Evolutionary conservation across 148 eudicot genomes (phyloP), one percentile per base, ranked within the genome.

Genomic region (Fagopyrum tataricum): DNA sequence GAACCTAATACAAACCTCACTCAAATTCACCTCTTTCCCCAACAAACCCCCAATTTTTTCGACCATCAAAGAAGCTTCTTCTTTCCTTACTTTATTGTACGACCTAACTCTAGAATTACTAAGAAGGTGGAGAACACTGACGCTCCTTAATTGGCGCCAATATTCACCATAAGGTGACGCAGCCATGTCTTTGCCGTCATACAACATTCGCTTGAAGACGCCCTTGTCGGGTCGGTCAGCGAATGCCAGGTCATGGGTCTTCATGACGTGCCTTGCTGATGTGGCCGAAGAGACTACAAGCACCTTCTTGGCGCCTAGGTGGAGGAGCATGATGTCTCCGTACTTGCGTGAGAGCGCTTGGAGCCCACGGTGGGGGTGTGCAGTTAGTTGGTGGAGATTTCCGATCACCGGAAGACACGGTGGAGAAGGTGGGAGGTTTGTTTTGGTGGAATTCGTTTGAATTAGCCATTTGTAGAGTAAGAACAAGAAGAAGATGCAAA

Each of bases 91-190:
- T 0, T 64, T 24, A 6, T 62, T 21, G 20, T 77, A 77, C 1
- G 67, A 72, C 37, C 55, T 52, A 6, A 80, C 77, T 9, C 77
- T 43, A 11, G 70, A 73, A 0, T 55, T 14, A 21, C 76, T 73
- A 2, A 73, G 71, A 7, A 80, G 79, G 39, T 76, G 77, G 1
- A 73, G 10, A 42, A 74, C 61, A 23, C 76, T 40, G 5, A 80
- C 71, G 53, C 59, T 80, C 18, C 71, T 47, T 0, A 73, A 2
- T 21, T 76, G 70, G 15, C 77, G 68, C 79, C 79, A 80, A 43
- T 76, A 80, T 21, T 80, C 74, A 0, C 82, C 82, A 14, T 76
- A 76, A 3, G 79, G 82, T 1, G 82, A 71, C 6, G 62, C 72
- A 10, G n/a, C 75, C 2, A 80, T 69, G 21, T 64, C 75, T 7